Evolutionary conservation across 169 alveolate species (phyloP), one percentile per base, ranked within the genome.

Genomic region (Plasmodium inui): DNA sequence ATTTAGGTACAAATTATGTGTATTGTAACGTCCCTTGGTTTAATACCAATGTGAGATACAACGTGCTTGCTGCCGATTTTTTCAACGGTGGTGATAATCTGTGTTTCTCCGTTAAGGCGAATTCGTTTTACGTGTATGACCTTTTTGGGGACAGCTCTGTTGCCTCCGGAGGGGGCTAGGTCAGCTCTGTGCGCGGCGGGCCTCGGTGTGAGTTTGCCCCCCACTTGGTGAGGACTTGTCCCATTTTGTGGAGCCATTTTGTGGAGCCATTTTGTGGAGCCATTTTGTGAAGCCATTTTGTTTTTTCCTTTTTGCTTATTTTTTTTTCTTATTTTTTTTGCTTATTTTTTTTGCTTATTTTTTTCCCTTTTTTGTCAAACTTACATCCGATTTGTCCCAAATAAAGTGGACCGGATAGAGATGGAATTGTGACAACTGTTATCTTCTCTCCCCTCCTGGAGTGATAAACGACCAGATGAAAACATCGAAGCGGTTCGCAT

Each of bases 1-100:
- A 91, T 72, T 26, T 91, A 37, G 41, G 82, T 12, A 72, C 91
- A 44, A 91, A 91, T 28, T 91, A 91, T 72, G 67, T 91, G 39
- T 91, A 91, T 19, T 91, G 95, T 72, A 91, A 91, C 67, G 22
- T 91, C 26, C 95, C 95, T 3, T 91, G 91, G 95, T 73, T 82
- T 32, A 67, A 81, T 41, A 19, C 22, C n/a, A 30, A 53, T 19
- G 44, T 50, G 32, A 81, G 53, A 70, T 37, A 71, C 61, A 72
- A 82, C 32, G 41, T 82, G 10, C 53, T 44, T 81, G 85, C 86
- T 53, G 95, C 95, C 0, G 84, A 91, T 39, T 91, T 91, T 91
- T 91, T 91, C 57, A 91, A 91, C 72, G 74, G 74, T 72, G 95
- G 95, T 3, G 74, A 91, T 39, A 91, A 61, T 46, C n/a, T 89